Evolutionary conservation across 2,329 filamentous ascomycete species (phyloP), one percentile per base, ranked within the genome.

Genomic region (Xylariaceae sp.): DNA sequence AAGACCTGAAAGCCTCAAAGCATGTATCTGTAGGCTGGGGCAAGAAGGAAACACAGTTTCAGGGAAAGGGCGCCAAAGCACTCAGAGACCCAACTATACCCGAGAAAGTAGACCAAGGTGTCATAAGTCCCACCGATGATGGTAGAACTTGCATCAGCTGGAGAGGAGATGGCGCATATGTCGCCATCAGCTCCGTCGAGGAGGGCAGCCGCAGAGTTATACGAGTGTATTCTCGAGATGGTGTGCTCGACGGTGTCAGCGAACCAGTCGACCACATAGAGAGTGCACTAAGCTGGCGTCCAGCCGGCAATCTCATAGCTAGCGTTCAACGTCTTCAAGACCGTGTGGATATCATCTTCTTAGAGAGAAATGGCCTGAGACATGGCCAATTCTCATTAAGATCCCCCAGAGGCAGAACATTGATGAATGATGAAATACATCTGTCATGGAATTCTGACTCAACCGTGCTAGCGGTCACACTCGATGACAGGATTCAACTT

Each of bases 11-110:
- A 66, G 85, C 87, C n/a, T 98, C 90, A 23, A 95, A 89, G 73
- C 93, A 97, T 78, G 95, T 97, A 55, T 96, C 92, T 17, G 94
- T 99, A 19, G 95, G 95, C 46, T 99, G 95, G 95, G 95, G 95
- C 58, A 98, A 98, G 79, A 92, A 90, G 71, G 95, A 99, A 76
- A 99, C 95, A 0, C 95, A 99, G 73, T 99, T 99, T 73, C 91
- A 97, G 70, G 95, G 95, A 47, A 92, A 91, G 68, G 87, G 93
- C 61, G 94, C 93, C 55, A 87, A 86, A 76, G 92, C 92, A 17
- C 79, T 98, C 63, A 85, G 91, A 51, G 95, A 99, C 73, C 95
- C 95, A 14, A 99, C 95, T 8, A 91, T 99, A 65, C 95, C 95
- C 0, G 93, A 98, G 72, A 91, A 88, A 71, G 84, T 97, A 16